Evolutionary conservation across 768 basidiomycete genomes (phyloP).

Genomic region (Pulveroboletus frians): DNA sequence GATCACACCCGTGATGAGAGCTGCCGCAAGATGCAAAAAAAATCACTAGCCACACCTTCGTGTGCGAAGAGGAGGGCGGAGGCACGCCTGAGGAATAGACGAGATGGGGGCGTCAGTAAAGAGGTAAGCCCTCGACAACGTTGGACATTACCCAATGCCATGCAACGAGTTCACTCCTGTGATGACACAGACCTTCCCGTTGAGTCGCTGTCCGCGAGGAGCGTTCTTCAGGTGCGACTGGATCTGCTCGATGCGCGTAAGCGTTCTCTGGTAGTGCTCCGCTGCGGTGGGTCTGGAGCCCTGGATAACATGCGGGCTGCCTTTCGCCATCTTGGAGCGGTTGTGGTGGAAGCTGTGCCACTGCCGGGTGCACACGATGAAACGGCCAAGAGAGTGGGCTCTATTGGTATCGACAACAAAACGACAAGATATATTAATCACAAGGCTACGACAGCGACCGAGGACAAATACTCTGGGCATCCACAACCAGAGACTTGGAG

Average conservation of each 20-base stretch:
- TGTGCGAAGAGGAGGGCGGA: constrained; percentile 70
- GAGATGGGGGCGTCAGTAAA: constrained; percentile 10
- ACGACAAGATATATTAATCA: constrained; percentile 7
- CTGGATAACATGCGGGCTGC: constrained; percentile 1
- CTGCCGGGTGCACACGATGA: not conserved
- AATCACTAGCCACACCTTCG: constrained; percentile 48
- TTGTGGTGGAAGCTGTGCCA: not conserved
- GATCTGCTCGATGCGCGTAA: constrained; percentile 62
- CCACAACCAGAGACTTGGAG: constrained; percentile 9
- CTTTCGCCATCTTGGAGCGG: constrained; percentile 14
- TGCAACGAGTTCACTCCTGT: constrained; percentile 84
- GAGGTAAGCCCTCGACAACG: constrained; percentile 3
- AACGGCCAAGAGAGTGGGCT: not conserved
- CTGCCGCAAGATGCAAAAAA: constrained; percentile 1
- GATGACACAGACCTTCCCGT: constrained; percentile 78
- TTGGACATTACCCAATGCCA: constrained; percentile 71
- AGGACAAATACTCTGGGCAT: constrained; percentile 8
- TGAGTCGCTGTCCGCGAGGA: constrained; percentile 52
- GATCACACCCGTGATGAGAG: constrained; percentile 1
- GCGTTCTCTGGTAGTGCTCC: constrained; percentile 55
- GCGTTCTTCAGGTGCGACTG: constrained; percentile 58
- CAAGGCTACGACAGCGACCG: not conserved
- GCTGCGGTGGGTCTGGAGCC: constrained; percentile 29
- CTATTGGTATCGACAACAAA: constrained; percentile 11
- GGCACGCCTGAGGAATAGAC: constrained; percentile 51